phyloP scores from a whole-genome alignment of 768 basidiomycete species.

The Crassisporium funariophilum region DNA sequence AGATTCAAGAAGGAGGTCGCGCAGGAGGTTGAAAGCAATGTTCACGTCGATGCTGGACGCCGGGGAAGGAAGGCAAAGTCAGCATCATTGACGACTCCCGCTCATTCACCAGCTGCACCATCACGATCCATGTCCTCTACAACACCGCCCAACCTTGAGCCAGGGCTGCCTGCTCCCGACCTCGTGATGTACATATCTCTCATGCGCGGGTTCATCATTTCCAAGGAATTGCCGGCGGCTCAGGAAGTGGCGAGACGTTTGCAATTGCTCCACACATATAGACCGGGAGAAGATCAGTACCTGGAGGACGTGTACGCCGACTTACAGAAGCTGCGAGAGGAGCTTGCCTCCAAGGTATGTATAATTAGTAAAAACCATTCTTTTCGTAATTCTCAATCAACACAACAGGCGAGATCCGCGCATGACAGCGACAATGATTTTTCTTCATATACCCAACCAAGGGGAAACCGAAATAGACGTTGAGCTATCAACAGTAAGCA shows the following conservation, averaged over 20 bases:
- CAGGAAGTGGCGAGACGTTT: slow-evolving; percentile 13
- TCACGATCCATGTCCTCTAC: neutral
- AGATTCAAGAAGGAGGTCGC: neutral
- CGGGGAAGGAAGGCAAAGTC: no score
- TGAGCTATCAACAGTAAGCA: no score
- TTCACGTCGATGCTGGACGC: no score
- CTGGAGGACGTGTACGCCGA: slow-evolving; percentile 1
- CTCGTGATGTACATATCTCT: slow-evolving; percentile 24
- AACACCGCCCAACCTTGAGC: neutral
- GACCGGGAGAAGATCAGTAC: slow-evolving; percentile 7
- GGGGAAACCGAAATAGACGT: no score
- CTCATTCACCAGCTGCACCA: no score
- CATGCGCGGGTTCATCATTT: slow-evolving; percentile 22
- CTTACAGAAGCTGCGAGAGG: neutral
- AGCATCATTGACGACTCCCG: no score
- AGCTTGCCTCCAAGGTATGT: neutral
- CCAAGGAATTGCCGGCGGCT: slow-evolving; percentile 15
- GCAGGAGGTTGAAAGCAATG: no score
- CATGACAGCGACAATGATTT: no score
- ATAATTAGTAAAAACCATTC: no score
- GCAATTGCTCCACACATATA: neutral
- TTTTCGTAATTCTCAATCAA: no score
- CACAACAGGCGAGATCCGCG: no score
- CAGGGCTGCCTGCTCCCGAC: slow-evolving; percentile 17
- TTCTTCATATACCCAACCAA: no score